Percentiles rank a stretch among this genome's conserved stretches.
phyloP scores from a whole-genome alignment of 148 eudicot genomes.

The Diospyros lotus region DNA sequence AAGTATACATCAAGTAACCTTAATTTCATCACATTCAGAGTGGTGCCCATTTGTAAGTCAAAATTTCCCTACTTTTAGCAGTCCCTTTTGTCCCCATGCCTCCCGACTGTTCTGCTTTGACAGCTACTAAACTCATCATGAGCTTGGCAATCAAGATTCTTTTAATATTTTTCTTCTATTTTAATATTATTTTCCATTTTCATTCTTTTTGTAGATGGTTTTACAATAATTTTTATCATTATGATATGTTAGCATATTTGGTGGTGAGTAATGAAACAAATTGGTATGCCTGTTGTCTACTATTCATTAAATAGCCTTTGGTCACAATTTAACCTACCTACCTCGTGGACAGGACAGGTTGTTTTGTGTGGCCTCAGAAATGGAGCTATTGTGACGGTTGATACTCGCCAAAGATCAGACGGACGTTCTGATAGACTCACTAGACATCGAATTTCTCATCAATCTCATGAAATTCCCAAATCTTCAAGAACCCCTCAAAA shows the following conservation, averaged over 20 bases:
- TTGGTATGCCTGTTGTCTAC: background rate
- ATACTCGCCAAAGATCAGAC: constrained; percentile 54
- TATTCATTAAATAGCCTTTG: background rate
- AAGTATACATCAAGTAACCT: too few species aligned
- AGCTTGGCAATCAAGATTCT: too few species aligned
- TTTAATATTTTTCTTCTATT: too few species aligned
- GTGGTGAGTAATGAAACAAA: background rate
- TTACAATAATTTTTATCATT: too few species aligned
- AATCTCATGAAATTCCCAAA: constrained; percentile 21
- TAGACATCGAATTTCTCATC: constrained; percentile 33
- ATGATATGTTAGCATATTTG: background rate
- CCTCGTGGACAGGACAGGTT: constrained; percentile 34
- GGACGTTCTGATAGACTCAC: constrained; percentile 24
- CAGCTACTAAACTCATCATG: too few species aligned
- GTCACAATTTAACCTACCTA: background rate
- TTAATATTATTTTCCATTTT: too few species aligned
- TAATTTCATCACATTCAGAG: too few species aligned
- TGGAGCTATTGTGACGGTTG: constrained; percentile 68
- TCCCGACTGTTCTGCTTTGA: too few species aligned
- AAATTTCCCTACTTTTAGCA: too few species aligned
- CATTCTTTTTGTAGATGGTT: too few species aligned
- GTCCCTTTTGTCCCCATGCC: too few species aligned
- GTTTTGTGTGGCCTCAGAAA: constrained; percentile 76
- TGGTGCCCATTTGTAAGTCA: too few species aligned
- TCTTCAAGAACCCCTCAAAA: constrained; percentile 29